Percentiles rank a stretch among this genome's conserved stretches.
These are phyloP conservation scores for Penicillium verrucosum DNA, from an alignment of 2,329 filamentous ascomycete species.

Conservation along the genomic window DNA sequence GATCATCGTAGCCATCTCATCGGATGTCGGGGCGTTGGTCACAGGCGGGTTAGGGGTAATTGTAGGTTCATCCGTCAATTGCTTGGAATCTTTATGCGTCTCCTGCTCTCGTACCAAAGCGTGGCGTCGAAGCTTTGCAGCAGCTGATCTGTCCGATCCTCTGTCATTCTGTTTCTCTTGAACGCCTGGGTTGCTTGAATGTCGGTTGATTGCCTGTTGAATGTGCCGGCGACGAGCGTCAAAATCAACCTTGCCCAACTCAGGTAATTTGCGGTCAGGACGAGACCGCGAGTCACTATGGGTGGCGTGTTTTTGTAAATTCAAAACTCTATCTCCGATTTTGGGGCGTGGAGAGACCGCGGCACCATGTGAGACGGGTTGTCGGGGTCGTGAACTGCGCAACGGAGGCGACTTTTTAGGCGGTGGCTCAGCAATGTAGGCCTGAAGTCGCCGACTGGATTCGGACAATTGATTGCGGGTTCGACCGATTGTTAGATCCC, in stretches of 20 bases:
- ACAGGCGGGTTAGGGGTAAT: conserved; percentile 1
- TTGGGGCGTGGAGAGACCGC: conserved; percentile 68
- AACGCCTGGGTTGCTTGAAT: conserved; percentile 60
- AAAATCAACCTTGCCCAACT: conserved; percentile 76
- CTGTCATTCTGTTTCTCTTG: conserved; percentile 54
- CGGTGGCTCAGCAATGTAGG: conserved; percentile 67
- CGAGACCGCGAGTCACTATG: conserved; percentile 33
- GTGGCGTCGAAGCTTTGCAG: conserved; percentile 50
- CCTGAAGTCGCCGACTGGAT: conserved; percentile 62
- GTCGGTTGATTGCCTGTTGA: conserved; percentile 70
- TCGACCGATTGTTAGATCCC: conserved; percentile 32
- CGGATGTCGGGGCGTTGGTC: conserved; percentile 4
- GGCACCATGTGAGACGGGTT: conserved; percentile 71
- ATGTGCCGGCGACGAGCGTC: conserved; percentile 78
- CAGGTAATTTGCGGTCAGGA: conserved; percentile 50
- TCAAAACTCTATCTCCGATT: conserved; percentile 56
- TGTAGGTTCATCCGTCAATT: conserved; percentile 22
- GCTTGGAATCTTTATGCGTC: conserved; percentile 33
- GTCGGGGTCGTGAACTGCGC: conserved; percentile 76
- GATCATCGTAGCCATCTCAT: conserved; percentile 26
- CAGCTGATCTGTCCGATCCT: conserved; percentile 55
- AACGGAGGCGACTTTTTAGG: conserved; percentile 75
- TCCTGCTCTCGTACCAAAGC: conserved; percentile 48
- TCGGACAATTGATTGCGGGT: conserved; percentile 40
- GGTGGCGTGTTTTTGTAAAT: conserved; percentile 39